Evolutionary conservation across 768 basidiomycete genomes (phyloP).

Genomic region (Russula virescens): DNA sequence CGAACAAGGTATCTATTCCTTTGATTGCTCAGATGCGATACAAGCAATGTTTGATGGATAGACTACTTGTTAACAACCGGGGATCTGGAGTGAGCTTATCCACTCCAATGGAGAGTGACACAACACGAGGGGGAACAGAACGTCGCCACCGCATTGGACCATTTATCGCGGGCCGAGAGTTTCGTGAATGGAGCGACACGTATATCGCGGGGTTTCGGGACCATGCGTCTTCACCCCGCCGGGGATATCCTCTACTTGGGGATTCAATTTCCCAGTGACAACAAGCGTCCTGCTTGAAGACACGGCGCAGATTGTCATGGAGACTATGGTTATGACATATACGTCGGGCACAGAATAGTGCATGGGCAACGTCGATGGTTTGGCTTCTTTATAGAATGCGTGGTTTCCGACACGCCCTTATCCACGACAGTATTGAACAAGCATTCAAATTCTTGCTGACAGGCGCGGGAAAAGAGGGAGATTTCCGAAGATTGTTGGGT

Average conservation of each 20-base stretch:
- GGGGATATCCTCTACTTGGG: not conserved
- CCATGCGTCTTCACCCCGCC: not conserved
- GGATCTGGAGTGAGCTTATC: not conserved
- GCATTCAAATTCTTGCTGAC: too few species aligned
- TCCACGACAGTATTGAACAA: not conserved
- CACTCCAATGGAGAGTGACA: not conserved
- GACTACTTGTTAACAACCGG: not conserved
- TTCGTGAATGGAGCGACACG: not conserved
- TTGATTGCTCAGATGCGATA: not conserved
- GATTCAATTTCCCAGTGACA: not conserved
- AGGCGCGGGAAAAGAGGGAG: too few species aligned
- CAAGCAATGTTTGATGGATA: not conserved
- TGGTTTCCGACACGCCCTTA: not conserved
- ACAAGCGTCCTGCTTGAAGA: not conserved
- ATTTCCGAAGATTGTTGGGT: too few species aligned
- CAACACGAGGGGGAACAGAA: not conserved
- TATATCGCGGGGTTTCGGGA: not conserved
- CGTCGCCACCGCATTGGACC: not conserved
- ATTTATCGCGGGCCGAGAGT: not conserved
- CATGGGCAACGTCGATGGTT: not conserved
- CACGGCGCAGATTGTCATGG: not conserved
- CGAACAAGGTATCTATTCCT: not conserved
- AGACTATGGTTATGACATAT: not conserved
- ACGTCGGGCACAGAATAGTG: not conserved
- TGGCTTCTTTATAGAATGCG: not conserved